Percentiles rank a stretch among this genome's conserved stretches.
phyloP scores from a whole-genome alignment of 176 grass and related monocot genomes.

The maize (Zea mays) region Zm-B73-REFERENCE-NAM-5.0 NC_050096.1:292933501-292934000 shows the following conservation, averaged over 20 bases:
- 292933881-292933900: slow-evolving; percentile 65
- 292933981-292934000: slow-evolving; percentile 4
- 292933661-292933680: slow-evolving; percentile 10
- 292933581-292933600: slow-evolving; percentile 76
- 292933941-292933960: neutral
- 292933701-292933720: slow-evolving; percentile 7
- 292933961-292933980: neutral
- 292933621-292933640: slow-evolving; percentile 87
- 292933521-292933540: slow-evolving; percentile 73
- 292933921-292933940: slow-evolving; percentile 10
- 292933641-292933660: slow-evolving; percentile 71
- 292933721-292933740: slow-evolving; percentile 15
- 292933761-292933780: slow-evolving; percentile 79
- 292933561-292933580: slow-evolving; percentile 77
- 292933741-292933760: slow-evolving; percentile 74
- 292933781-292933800: slow-evolving; percentile 76
- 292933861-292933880: slow-evolving; percentile 88
- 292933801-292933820: slow-evolving; percentile 84
- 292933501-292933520: slow-evolving; percentile 75
- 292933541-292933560: slow-evolving; percentile 76
- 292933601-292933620: slow-evolving; percentile 69
- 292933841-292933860: slow-evolving; percentile 73
- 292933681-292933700: neutral
- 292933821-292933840: slow-evolving; percentile 64
- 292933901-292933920: slow-evolving; percentile 16